Base-by-base conservation (phyloP, 2,329 filamentous ascomycete species). In the Myrmaecium sp. region DNA sequence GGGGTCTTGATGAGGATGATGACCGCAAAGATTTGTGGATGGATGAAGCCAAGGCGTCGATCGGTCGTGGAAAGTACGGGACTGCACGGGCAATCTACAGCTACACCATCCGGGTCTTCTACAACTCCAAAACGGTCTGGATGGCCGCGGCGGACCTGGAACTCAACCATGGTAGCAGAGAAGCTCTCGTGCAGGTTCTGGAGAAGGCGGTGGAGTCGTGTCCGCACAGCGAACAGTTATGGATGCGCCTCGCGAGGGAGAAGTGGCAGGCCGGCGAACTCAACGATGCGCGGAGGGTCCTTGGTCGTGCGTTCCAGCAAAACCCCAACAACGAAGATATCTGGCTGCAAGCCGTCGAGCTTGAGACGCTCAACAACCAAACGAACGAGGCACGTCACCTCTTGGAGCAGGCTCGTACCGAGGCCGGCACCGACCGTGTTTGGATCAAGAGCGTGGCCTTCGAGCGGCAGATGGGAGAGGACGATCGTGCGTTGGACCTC, bases 321-420 rank as follows among this genome's bases (percentile, higher is more conserved):
- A 91, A 95, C 41, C 82, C 82, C 1, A 84, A 91, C 50, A 94
- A 93, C 54, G 89, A 98, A 52, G 83, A 95, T 48, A 94, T 98
- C 37, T 98, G 89, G 77, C 73, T 94, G 25, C 80, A 84, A 10
- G 89, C 89, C 23, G 89, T 98, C 37, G 92, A 94, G 51, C 70
- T 98, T 16, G 89, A 98, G 54, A 82, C 89, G 1, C 84, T 95
- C 43, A 86, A 82, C 33, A 69, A 74, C 22, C 73, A 92, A 42
- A 74, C 70, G 21, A 77, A 83, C 19, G 73, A 89, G 45, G 89
- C 89, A 1, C 66, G 84, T 23, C 69, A 77, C 33, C 69, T 98
- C 14, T 66, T 98, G 20, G 69, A 73, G 28, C 77, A 78, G 8
- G 89, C 89, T 13, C 73, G 89, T 29, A 71, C 79, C 31, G 78